Evolutionary conservation across 176 grass and related monocot species (phyloP), one percentile per base, ranked within the genome.

Genomic region (Rhipidocladum racemiflorum): DNA sequence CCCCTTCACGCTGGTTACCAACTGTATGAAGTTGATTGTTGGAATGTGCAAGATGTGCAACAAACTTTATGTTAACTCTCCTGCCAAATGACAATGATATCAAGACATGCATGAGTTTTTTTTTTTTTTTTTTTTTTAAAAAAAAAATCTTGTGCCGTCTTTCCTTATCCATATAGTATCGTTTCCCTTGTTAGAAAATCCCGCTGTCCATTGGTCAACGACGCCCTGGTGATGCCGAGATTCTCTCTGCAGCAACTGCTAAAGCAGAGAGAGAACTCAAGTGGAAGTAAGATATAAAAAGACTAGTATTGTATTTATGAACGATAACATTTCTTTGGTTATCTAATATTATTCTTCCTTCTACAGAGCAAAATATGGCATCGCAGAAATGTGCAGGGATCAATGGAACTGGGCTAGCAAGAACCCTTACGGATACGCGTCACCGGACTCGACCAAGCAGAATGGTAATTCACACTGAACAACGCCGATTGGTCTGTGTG

Each of bases 401-500:
- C 91, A 91, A 21, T 97, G 94, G 94, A 97, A 97, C 63, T 93
- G 94, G 94, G 91, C 86, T 76, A 91, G 94, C 81, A 97, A 97
- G 79, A 93, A 93, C 81, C 94, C 94, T 23, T 93, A 89, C 0
- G 94, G 94, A 65, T 97, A 97, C 2, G 72, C 54, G 0, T 67
- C 83, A 68, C 84, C 94, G 9, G 88, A 93, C 23, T 89, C 88
- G 27, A 61, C 81, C 43, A 92, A 89, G 70, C 81, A 64, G 83
- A 94, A 91, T 71, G 78, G 88, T 25, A 74, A 70, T 76, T 86
- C 83, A 72, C 73, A 39, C 84, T 86, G 84, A 90, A 65, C 49
- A 78, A 35, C 2, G 4, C 28, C 2, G 12, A 54, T 72, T 65
- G 65, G 57, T 82, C 29, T n/a, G 23, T 77, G 72, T 34, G 66